Evolutionary conservation across 805 yeast genomes (phyloP), one percentile per base, ranked within the genome.

Genomic region (Candida peoriensis): DNA sequence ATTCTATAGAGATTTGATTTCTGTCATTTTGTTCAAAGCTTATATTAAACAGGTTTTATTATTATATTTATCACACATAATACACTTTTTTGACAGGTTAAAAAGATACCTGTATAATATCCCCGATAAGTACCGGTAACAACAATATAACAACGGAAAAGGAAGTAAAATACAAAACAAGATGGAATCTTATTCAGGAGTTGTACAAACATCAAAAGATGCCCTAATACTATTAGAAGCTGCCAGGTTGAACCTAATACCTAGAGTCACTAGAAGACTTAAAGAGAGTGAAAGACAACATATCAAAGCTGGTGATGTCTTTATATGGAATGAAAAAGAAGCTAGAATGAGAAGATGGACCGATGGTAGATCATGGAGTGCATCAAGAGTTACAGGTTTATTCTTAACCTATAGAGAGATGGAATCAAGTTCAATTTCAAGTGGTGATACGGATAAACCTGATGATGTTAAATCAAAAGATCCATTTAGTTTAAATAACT

Each of bases 301-400:
- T 15, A 79, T 82, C 27, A 57, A 58, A 15, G 66, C 77, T 8
- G 86, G 86, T 4, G 66, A 78, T 3, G 70, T 81, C 3, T 81
- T 75, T 47, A 72, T 80, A 8, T 81, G 88, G 88, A 80, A 76
- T 52, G 89, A 81, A 52, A 62, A 68, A 11, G 79, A 75, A 45
- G 76, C 84, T 28, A 81, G 78, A 13, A 79, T 82, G 77, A 71
- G 76, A 42, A 60, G 89, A 20, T 81, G 90, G 89, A 81, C 89
- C 2, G 90, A 81, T 49, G 86, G 89, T 14, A 71, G 72, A 42
- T 66, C 71, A 22, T 81, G 90, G 89, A 67, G 76, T 39, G 84
- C 88, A 2, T 75, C 83, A 1, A 66, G 87, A 39, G 87, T 82
- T 1, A 67, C 70, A 4, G 83, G 84, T 5, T 66, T 72, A 2